Conservation (phyloP, 495 filamentous ascomycete species). For the Penicillium waksmanii region DNA sequence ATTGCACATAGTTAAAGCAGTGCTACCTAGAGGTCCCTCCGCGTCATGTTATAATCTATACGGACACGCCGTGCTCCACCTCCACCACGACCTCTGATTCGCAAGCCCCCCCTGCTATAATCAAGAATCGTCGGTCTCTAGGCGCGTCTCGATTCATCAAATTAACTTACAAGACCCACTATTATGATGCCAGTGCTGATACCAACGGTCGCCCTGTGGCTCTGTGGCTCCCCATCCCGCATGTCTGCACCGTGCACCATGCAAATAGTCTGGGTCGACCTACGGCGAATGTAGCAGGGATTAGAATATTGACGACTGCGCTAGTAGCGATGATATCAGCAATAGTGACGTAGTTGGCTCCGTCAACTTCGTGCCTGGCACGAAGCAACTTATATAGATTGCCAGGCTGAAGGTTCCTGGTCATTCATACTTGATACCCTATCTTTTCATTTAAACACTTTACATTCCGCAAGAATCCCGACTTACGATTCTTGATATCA, state of each 20-base stretch:
- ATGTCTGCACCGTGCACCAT: slow-evolving; percentile 21
- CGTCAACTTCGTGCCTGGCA: slow-evolving; percentile 15
- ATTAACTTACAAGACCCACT: slow-evolving; percentile 19
- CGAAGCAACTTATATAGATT: slow-evolving; percentile 16
- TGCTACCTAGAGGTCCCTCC: neutral
- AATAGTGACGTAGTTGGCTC: slow-evolving; percentile 28
- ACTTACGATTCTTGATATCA: slow-evolving; percentile 1
- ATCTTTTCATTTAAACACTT: slow-evolving; percentile 8
- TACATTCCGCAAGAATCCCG: slow-evolving; percentile 4
- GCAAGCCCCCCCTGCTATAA: slow-evolving; percentile 7
- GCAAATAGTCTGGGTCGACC: slow-evolving; percentile 24
- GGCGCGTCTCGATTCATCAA: slow-evolving; percentile 12
- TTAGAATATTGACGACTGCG: slow-evolving; percentile 2
- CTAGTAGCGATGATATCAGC: slow-evolving; percentile 29
- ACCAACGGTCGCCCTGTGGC: slow-evolving; percentile 16
- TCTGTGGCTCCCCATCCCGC: slow-evolving; percentile 10
- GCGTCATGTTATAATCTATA: slow-evolving; percentile 18
- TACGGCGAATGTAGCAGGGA: slow-evolving; percentile 11
- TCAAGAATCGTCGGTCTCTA: slow-evolving; percentile 17
- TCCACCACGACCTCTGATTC: slow-evolving; percentile 18
- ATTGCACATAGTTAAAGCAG: neutral
- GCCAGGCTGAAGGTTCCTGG: neutral
- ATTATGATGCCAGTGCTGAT: slow-evolving; percentile 23
- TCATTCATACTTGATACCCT: slow-evolving; percentile 26
- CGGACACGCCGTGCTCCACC: slow-evolving; percentile 19